Base-by-base conservation (phyloP, 2,329 filamentous ascomycete genomes). In the Fusarium hostae region DNA sequence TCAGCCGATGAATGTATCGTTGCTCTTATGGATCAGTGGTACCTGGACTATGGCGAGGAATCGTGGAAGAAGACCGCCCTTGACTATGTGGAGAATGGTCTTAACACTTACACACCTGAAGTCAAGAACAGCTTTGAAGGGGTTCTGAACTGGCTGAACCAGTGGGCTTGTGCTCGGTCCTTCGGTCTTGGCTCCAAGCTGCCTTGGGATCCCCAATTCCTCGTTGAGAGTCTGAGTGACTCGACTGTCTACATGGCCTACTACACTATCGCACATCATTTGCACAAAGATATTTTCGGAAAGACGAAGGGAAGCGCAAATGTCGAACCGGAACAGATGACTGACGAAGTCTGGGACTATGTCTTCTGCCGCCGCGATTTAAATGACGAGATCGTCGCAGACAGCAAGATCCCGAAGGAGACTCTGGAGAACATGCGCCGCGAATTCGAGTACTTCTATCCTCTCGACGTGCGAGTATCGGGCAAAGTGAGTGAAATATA, bases 401-500 rank as follows among this genome's bases (percentile, higher is more conserved):
- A 88, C 63, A 92, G 89, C 65, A 91, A 91, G 41, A 97, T 98
- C 66, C 86, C 90, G 66, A 89, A 91, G 81, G 89, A 91, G 67
- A 89, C 89, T 6, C 86, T 99, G 47, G 89, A 93, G 78, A 88
- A 89, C 43, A 92, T 99, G 92, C 89, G 94, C 67, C 89, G 95
- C 78, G 94, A 97, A 77, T 98, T 98, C 77, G 92, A 96, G 81
- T 99, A 98, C 87, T 98, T 94, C 86, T 99, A 98, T 82, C 96
- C 96, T 43, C 86, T 98, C 56, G 95, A 98, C 78, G 86, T 97
- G 74, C 89, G 94, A 76, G 90, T 93, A 44, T 96, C 92, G 39
- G 96, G 95, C 76, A 98, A 98, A 26, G 59, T 62, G 18, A 48
- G 55, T n/a, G n/a, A n/a, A n/a, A n/a, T n/a, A n/a, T n/a, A n/a